Evolutionary conservation across 129 eudicot species (phyloP).

Genomic region (Centaurea solstitialis): DNA sequence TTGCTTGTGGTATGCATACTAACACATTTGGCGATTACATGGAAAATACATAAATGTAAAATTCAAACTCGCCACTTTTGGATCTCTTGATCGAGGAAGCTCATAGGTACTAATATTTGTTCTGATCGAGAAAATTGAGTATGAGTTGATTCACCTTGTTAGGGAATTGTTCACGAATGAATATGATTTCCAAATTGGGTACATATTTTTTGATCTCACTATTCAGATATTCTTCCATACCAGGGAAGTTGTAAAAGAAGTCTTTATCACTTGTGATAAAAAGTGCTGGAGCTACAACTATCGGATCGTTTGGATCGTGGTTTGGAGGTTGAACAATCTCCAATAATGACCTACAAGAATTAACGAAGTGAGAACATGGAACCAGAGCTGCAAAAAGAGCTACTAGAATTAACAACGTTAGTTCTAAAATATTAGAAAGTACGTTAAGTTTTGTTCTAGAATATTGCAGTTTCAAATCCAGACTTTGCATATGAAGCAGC

Average conservation of each 20-base stretch:
- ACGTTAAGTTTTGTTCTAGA: no score
- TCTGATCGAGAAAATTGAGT: background rate
- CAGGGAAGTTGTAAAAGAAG: slow-evolving; percentile 21
- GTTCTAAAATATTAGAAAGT: no score
- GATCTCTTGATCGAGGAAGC: background rate
- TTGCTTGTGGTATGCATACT: background rate
- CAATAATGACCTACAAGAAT: background rate
- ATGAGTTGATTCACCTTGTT: slow-evolving; percentile 22
- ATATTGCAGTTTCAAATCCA: slow-evolving; percentile 42
- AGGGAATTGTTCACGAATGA: slow-evolving; percentile 29
- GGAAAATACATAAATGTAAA: background rate
- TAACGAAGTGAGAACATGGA: background rate
- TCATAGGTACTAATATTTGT: background rate
- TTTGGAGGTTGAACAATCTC: slow-evolving; percentile 2
- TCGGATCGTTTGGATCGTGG: background rate
- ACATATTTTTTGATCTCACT: slow-evolving; percentile 23
- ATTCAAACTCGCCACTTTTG: background rate
- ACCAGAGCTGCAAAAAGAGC: background rate
- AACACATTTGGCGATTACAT: background rate
- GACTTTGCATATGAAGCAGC: slow-evolving; percentile 47
- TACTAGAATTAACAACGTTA: background rate
- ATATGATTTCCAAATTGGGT: slow-evolving; percentile 24
- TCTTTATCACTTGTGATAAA: slow-evolving; percentile 25
- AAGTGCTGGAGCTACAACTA: slow-evolving; percentile 25
- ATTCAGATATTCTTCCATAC: slow-evolving; percentile 22